Percentiles rank a stretch among this genome's conserved stretches.
Conservation (phyloP, 768 basidiomycete genomes). For the Russula vinacea region DNA sequence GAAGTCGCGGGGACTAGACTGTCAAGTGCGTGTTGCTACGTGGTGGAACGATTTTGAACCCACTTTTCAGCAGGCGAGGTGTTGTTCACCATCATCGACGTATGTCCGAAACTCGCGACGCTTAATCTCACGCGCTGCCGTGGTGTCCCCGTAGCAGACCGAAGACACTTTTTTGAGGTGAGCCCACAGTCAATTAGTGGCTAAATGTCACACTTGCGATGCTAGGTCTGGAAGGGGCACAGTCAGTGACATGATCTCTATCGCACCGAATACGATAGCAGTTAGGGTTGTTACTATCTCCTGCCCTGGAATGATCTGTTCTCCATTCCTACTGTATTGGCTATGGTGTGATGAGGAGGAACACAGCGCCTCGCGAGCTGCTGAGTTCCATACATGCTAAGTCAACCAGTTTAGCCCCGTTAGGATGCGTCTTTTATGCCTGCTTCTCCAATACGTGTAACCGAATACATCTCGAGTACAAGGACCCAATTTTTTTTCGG, state of each 20-base stretch:
- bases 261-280: background rate
- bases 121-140: conserved; percentile 67
- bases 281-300: background rate
- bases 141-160: conserved; percentile 54
- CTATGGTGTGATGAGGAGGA: background rate
- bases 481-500: background rate
- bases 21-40: conserved; percentile 46
- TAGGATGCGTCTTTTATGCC: background rate
- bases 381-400: background rate
- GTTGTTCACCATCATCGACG: conserved; percentile 55
- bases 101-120: conserved; percentile 50
- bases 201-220: background rate
- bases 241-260: background rate
- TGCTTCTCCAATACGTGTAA: background rate
- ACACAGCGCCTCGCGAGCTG: background rate
- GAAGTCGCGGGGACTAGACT: conserved; percentile 58
- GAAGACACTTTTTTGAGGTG: conserved; percentile 67
- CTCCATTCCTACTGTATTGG: background rate
- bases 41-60: background rate
- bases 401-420: background rate
- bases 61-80: conserved; percentile 44
- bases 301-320: background rate
- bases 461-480: background rate
- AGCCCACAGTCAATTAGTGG: background rate
- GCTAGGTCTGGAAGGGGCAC: conserved; percentile 14